Evolutionary conservation across 148 eudicot genomes (phyloP).

Genomic region (Silene conica): DNA sequence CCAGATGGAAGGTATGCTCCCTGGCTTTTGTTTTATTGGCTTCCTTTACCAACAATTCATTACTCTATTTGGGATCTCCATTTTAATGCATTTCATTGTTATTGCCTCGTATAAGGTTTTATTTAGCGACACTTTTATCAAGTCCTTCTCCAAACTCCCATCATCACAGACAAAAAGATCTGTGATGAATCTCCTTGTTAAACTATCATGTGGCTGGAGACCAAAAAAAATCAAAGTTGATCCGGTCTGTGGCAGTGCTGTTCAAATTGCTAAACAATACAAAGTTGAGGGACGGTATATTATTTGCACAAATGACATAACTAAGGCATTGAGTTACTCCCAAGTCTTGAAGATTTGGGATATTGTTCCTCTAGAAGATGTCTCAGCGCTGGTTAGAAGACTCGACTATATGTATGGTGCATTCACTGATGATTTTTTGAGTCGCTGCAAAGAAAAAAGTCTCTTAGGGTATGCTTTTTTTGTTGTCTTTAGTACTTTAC

Average conservation of each 20-base stretch:
- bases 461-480: slow-evolving; percentile 27
- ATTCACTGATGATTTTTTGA: slow-evolving; percentile 32
- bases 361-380: slow-evolving; percentile 34
- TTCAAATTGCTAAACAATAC: slow-evolving; percentile 48
- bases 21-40: background rate
- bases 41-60: background rate
- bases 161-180: slow-evolving; percentile 21
- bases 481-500: background rate
- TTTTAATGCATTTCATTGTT: background rate
- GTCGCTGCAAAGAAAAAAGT: slow-evolving; percentile 26
- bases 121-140: slow-evolving; percentile 31
- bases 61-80: background rate
- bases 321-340: slow-evolving; percentile 34
- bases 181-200: slow-evolving; percentile 22
- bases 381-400: slow-evolving; percentile 25
- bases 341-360: slow-evolving; percentile 81
- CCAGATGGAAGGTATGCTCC: slow-evolving; percentile 34
- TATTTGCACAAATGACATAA: slow-evolving; percentile 53
- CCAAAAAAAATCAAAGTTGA: slow-evolving; percentile 50
- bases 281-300: slow-evolving; percentile 53
- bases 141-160: slow-evolving; percentile 29
- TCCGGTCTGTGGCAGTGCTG: slow-evolving; percentile 37
- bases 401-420: slow-evolving; percentile 30
- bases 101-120: slow-evolving; percentile 16
- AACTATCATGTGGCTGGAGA: slow-evolving; percentile 54